Evolutionary conservation across 495 filamentous ascomycete genomes (phyloP).

Genomic region (Lasiosphaeriaceae sp.): DNA sequence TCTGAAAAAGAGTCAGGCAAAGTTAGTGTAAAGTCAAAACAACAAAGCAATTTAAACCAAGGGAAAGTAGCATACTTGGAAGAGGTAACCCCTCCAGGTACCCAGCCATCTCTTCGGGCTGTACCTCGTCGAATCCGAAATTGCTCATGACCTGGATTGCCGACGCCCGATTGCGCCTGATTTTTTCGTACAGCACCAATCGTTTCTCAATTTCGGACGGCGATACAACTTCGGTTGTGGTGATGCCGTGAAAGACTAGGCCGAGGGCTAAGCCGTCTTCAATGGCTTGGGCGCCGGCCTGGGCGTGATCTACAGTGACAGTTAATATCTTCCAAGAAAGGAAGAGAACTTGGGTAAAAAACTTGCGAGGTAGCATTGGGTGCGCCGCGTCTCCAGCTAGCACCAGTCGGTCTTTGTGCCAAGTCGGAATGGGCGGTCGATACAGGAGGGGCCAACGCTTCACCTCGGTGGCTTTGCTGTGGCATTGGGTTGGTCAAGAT

Average conservation of each 20-base stretch:
- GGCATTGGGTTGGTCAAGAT: no score
- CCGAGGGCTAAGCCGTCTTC: conserved; percentile 44
- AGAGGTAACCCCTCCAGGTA: conserved; percentile 12
- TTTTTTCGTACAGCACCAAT: conserved; percentile 48
- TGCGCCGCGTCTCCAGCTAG: conserved; percentile 49
- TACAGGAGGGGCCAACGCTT: conserved; percentile 45
- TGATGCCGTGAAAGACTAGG: conserved; percentile 23
- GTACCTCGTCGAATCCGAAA: conserved; percentile 21
- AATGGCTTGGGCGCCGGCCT: conserved; percentile 43
- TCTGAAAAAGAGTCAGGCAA: neutral
- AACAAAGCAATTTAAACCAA: neutral
- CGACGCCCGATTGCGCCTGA: conserved; percentile 47
- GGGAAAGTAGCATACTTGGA: conserved; percentile 7
- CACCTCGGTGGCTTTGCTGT: conserved; percentile 35
- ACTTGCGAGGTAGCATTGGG: conserved; percentile 44
- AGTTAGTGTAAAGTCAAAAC: no score
- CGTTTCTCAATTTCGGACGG: conserved; percentile 34
- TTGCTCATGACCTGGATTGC: conserved; percentile 48
- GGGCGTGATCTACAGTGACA: conserved; percentile 38
- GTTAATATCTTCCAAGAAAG: no score
- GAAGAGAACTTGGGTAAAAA: no score
- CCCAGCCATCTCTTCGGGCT: conserved; percentile 4
- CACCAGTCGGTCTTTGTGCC: conserved; percentile 34
- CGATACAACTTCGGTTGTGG: neutral
- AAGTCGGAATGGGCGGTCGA: conserved; percentile 27